Evolutionary conservation across 192 early-diverging fungal species (phyloP).

Genomic region (Entomortierella beljakovae): DNA sequence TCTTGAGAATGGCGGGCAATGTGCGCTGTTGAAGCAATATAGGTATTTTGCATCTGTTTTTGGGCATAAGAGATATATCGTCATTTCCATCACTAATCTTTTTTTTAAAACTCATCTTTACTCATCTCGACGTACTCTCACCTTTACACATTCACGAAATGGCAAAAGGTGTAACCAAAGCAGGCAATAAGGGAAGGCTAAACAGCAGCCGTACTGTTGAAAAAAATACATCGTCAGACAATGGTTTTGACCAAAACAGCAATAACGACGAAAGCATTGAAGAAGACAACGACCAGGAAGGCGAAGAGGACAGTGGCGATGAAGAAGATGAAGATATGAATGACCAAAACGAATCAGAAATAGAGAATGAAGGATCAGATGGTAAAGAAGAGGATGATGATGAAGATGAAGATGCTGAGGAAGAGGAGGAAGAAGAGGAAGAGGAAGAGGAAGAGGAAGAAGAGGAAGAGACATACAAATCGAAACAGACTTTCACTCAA

Average conservation of each 20-base stretch:
- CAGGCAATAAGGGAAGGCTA: neutral
- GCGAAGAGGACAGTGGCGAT: neutral
- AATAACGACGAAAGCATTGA: neutral
- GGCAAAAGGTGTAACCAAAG: slow-evolving; percentile 2
- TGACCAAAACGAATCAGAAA: neutral
- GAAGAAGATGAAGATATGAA: slow-evolving; percentile 8
- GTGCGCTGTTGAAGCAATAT: slow-evolving; percentile 84
- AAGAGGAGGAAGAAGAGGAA: slow-evolving; percentile 7
- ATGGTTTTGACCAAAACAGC: no score
- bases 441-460: slow-evolving; percentile 55
- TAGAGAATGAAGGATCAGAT: neutral
- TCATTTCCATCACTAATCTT: neutral
- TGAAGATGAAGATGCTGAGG: slow-evolving; percentile 1
- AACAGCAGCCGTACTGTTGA: neutral
- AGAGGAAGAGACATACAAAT: slow-evolving; percentile 30
- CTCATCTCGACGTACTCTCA: neutral
- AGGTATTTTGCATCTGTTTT: slow-evolving; percentile 42
- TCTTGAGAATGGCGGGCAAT: slow-evolving; percentile 90
- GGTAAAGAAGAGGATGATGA: neutral
- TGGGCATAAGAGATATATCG: neutral
- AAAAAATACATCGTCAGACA: no score
- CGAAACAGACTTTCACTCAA: slow-evolving; percentile 65
- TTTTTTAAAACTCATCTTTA: slow-evolving; percentile 2
- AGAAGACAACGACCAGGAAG: neutral
- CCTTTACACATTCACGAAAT: slow-evolving; percentile 7